Evolutionary conservation across 2,329 filamentous ascomycete genomes (phyloP).

Genomic region (Xylaria hypoxylon): DNA sequence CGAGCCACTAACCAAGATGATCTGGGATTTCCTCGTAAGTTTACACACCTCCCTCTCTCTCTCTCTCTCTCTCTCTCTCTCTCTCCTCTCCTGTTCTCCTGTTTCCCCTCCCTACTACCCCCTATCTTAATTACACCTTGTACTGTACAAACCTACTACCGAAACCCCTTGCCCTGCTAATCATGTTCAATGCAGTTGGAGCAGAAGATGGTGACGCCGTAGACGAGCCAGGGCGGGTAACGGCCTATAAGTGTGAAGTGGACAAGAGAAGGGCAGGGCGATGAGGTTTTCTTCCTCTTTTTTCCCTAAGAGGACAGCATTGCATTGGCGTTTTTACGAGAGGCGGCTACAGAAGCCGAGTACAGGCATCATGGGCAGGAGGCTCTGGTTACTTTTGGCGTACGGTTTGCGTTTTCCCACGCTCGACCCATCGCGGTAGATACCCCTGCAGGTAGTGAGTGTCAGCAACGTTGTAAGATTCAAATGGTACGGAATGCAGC

Average conservation of each 20-base stretch:
- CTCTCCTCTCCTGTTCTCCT: not conserved
- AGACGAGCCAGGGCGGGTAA: conserved; percentile 11
- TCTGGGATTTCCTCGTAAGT: conserved; percentile 84
- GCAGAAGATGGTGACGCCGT: conserved; percentile 46
- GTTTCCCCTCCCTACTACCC: not conserved
- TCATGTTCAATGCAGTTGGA: conserved; percentile 43
- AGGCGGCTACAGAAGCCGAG: conserved; percentile 37
- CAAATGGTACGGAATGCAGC: conserved; percentile 4
- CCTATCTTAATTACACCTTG: not conserved
- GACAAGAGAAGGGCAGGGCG: conserved; percentile 7
- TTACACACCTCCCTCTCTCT: too few species aligned
- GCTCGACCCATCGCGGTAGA: conserved; percentile 29
- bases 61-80: not conserved
- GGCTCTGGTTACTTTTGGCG: conserved; percentile 46
- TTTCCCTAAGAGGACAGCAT: conserved; percentile 41
- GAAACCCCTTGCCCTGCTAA: conserved; percentile 1
- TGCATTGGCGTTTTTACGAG: conserved; percentile 46
- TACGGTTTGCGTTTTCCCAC: conserved; percentile 42
- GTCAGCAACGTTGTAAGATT: conserved; percentile 17
- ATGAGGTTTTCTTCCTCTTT: conserved; percentile 16
- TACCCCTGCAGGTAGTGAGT: conserved; percentile 26
- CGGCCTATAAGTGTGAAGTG: conserved; percentile 9
- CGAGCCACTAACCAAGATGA: conserved; percentile 87
- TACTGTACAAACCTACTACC: too few species aligned
- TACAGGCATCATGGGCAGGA: conserved; percentile 42